These are phyloP conservation scores for Platanthera zijinensis DNA, from an alignment of 106 monocot genomes.

Conservation along the genomic window DNA sequence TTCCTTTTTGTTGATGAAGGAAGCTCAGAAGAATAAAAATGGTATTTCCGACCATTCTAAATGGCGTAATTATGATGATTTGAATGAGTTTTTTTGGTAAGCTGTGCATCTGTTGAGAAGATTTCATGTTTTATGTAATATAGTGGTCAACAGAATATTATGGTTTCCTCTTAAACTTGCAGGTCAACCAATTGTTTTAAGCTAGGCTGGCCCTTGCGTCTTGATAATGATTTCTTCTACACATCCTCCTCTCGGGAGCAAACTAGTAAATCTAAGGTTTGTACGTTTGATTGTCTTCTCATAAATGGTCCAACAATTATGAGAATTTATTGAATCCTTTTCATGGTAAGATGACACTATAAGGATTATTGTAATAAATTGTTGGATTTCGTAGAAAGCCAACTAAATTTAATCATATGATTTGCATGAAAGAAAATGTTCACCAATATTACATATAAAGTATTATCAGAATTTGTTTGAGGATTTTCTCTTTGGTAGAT, in stretches of 20 bases:
- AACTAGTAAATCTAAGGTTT: constrained; percentile 30
- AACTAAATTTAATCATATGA: neutral
- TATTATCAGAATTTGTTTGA: neutral
- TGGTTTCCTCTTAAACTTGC: constrained; percentile 14
- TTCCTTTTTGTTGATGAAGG: constrained; percentile 33
- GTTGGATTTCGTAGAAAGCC: neutral
- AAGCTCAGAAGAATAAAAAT: constrained; percentile 60
- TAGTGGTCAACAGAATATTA: neutral
- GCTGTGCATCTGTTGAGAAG: neutral
- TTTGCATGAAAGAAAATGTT: neutral
- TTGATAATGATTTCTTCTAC: constrained; percentile 46
- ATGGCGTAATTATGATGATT: constrained; percentile 84
- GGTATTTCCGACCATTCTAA: constrained; percentile 59
- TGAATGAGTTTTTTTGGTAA: constrained; percentile 76
- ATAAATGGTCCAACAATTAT: neutral
- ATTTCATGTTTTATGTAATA: neutral
- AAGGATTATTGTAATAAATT: neutral
- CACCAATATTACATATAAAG: neutral
- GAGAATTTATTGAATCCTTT: neutral
- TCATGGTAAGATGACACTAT: neutral
- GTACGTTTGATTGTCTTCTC: neutral
- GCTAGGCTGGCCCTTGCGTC: constrained; percentile 79
- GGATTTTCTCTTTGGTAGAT: neutral
- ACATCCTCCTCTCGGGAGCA: constrained; percentile 24
- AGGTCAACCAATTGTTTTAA: constrained; percentile 79